Percentiles rank a stretch among this genome's conserved stretches.
Evolutionary conservation across 768 basidiomycete species (phyloP).

Genomic region (Calocera viscosa): DNA sequence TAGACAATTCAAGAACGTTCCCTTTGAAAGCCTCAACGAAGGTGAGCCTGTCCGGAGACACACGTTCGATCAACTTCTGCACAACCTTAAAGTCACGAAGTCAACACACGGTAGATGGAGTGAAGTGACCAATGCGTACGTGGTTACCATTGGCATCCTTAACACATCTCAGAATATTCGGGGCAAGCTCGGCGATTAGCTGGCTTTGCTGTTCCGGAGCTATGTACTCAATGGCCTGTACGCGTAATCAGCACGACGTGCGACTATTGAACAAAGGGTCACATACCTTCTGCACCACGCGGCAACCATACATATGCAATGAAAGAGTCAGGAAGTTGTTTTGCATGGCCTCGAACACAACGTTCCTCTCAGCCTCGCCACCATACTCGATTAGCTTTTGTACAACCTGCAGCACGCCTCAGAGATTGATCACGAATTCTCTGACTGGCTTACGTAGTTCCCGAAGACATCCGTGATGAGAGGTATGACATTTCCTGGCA

Average conservation of each 20-base stretch:
- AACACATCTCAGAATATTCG: constrained; percentile 70
- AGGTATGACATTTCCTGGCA: constrained; percentile 57
- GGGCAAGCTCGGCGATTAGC: constrained; percentile 69
- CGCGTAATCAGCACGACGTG: constrained; percentile 13
- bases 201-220: constrained; percentile 61
- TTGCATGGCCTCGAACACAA: constrained; percentile 61
- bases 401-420: constrained; percentile 47
- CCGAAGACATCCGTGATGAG: constrained; percentile 90
- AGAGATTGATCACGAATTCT: not conserved
- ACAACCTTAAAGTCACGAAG: constrained; percentile 46
- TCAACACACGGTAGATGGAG: not conserved
- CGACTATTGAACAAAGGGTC: not conserved
- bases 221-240: constrained; percentile 71
- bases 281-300: constrained; percentile 81
- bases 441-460: constrained; percentile 60
- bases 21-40: constrained; percentile 68
- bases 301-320: constrained; percentile 89
- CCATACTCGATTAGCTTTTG: constrained; percentile 91
- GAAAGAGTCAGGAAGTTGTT: constrained; percentile 64
- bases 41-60: constrained; percentile 58
- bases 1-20: constrained; percentile 66
- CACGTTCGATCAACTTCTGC: constrained; percentile 76
- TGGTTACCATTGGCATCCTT: constrained; percentile 91
- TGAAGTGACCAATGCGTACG: constrained; percentile 36
- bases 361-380: constrained; percentile 55